Evolutionary conservation across 2,329 filamentous ascomycete species (phyloP), one percentile per base, ranked within the genome.

Genomic region (Cytospora leucostoma): DNA sequence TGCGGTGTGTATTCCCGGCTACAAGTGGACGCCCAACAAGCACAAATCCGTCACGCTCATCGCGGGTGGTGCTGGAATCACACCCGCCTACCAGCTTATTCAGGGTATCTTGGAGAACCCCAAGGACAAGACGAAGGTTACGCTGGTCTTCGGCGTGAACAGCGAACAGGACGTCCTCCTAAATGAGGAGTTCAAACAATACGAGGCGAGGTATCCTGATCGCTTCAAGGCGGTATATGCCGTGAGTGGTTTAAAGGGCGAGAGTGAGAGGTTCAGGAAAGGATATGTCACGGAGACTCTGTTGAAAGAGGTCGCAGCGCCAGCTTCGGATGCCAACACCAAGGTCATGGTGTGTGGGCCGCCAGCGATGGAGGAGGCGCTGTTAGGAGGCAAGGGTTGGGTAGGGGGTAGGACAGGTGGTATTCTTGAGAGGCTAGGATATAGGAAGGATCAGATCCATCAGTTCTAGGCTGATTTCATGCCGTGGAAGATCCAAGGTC

Each of bases 291-390:
- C 82, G 2, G 80, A 79, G 70, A 78, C 82, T 62, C 68, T 90
- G 38, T 69, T 91, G 63, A 73, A 79, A 66, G 78, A 84, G 66
- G 78, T 84, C 13, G 74, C 76, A 7, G 71, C 78, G 7, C 70
- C 68, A n/a, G 70, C 74, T 3, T 70, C 65, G 2, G 66, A 66
- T 10, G 61, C 58, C 4, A 75, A 79, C 35, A 78, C 77, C 2
- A 88, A 88, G 74, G 84, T 91, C 0, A 88, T 90, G 69, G 78
- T 91, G 1, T 90, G 88, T 71, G 88, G 89, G 0, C 89, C 89
- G 19, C 87, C 88, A 1, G 79, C 80, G 0, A 90, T 91, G 87
- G 85, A 90, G 72, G 77, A 77, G 62, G 79, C 81, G 12, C 71
- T 89, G 44, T 76, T 83, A 2, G 84, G 83, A 5, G 75, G 75